Evolutionary conservation across 148 eudicot species (phyloP).

Genomic region (Camellia sinensis): DNA sequence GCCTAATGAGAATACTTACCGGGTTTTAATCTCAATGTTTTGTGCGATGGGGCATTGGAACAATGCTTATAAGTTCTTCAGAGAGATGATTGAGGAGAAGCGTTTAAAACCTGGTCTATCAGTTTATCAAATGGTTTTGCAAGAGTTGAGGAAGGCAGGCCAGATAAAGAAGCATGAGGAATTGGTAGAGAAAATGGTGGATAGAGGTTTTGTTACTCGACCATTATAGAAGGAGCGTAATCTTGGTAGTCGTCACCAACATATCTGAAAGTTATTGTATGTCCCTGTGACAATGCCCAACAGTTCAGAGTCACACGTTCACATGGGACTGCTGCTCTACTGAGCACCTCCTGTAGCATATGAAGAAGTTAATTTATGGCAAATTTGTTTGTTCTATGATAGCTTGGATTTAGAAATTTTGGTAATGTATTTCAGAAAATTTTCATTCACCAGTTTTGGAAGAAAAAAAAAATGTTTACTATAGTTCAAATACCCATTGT

Average conservation of each 20-base stretch:
- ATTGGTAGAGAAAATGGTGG: conserved; percentile 84
- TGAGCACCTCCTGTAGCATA: too few relatives aligned
- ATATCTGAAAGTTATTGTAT: too few relatives aligned
- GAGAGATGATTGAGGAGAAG: conserved; percentile 88
- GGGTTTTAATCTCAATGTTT: conserved; percentile 61
- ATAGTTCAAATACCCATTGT: not conserved
- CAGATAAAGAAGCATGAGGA: conserved; percentile 91
- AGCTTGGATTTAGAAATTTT: not conserved
- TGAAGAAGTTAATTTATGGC: not conserved
- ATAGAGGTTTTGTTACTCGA: conserved; percentile 61
- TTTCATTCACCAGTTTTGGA: conserved; percentile 1
- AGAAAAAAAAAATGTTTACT: not conserved
- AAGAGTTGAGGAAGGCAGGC: conserved; percentile 61
- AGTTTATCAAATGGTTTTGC: conserved; percentile 63
- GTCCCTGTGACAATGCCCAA: too few relatives aligned
- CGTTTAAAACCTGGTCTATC: conserved; percentile 55
- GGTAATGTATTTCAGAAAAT: not conserved
- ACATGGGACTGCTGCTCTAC: too few relatives aligned
- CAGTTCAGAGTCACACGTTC: too few relatives aligned
- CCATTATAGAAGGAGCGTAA: conserved; percentile 35
- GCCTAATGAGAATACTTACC: conserved; percentile 76
- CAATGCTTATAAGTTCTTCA: conserved; percentile 71
- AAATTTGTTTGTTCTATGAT: not conserved
- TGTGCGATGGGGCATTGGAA: conserved; percentile 95
- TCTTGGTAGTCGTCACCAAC: not conserved